Conservation (phyloP, 2,329 filamentous ascomycete species). For the Hymenoscyphus fraxineus region DNA sequence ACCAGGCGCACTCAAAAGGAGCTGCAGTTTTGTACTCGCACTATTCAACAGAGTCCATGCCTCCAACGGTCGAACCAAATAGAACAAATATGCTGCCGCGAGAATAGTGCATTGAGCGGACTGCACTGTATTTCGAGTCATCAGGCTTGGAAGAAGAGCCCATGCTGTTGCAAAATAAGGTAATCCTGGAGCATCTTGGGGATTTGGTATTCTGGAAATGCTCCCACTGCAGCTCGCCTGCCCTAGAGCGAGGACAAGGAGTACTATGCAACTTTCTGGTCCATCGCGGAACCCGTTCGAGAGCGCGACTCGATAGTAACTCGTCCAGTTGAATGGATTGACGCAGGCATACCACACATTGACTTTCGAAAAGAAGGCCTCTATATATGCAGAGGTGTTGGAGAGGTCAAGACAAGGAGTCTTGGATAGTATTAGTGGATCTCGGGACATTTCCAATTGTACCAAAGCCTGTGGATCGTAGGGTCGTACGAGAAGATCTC, state of each 20-base stretch:
- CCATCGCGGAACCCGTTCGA: conserved; percentile 74
- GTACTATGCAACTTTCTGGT: conserved; percentile 76
- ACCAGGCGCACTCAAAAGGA: conserved; percentile 70
- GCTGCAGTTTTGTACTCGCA: conserved; percentile 76
- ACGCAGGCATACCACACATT: conserved; percentile 86
- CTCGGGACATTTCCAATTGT: conserved; percentile 75
- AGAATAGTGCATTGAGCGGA: conserved; percentile 78
- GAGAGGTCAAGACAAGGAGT: conserved; percentile 66
- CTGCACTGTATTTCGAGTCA: conserved; percentile 74
- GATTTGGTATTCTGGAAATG: conserved; percentile 66
- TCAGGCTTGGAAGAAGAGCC: conserved; percentile 71
- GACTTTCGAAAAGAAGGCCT: conserved; percentile 75
- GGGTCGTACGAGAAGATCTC: conserved; percentile 69
- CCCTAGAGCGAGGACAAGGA: conserved; percentile 73
- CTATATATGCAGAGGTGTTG: conserved; percentile 70
- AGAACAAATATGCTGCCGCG: conserved; percentile 78
- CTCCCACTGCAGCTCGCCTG: conserved; percentile 72
- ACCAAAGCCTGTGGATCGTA: conserved; percentile 80
- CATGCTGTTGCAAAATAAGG: conserved; percentile 79
- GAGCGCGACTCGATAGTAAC: conserved; percentile 70
- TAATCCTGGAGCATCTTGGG: conserved; percentile 69
- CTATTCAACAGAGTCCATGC: conserved; percentile 79
- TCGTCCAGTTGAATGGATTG: conserved; percentile 75
- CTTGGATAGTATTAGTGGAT: conserved; percentile 66
- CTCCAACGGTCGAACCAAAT: conserved; percentile 75